A percentile compares a stretch with the other conserved stretches of the same genome.
phyloP scores from a whole-genome alignment of 2,329 filamentous ascomycete genomes.

The Calonectria pteridis region DNA sequence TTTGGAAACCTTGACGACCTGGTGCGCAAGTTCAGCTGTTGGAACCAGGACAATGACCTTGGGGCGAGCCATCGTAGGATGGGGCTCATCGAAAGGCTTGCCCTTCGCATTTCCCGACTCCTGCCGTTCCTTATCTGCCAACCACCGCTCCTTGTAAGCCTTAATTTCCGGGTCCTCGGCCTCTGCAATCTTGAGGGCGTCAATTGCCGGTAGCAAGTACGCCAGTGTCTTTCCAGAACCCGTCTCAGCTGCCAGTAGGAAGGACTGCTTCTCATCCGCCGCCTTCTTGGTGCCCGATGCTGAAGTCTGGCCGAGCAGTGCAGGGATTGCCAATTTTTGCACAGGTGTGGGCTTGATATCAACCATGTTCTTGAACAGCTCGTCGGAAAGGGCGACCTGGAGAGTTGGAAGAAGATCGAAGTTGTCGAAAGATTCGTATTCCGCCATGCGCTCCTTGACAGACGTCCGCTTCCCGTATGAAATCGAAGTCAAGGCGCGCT shows the following conservation, averaged over 20 bases:
- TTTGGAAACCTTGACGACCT: slow-evolving; percentile 87
- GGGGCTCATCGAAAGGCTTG: slow-evolving; percentile 76
- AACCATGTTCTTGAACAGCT: slow-evolving; percentile 80
- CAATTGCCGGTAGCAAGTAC: slow-evolving; percentile 86
- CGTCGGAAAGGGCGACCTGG: slow-evolving; percentile 76
- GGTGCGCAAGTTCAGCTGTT: slow-evolving; percentile 89
- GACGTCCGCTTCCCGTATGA: slow-evolving; percentile 76
- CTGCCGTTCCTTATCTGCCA: slow-evolving; percentile 69
- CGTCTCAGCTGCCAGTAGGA: slow-evolving; percentile 93
- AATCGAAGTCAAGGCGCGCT: slow-evolving; percentile 80
- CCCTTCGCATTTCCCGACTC: slow-evolving; percentile 66
- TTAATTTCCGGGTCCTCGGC: slow-evolving; percentile 69
- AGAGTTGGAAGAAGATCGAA: slow-evolving; percentile 81
- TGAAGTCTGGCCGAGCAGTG: slow-evolving; percentile 72
- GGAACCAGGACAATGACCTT: slow-evolving; percentile 89
- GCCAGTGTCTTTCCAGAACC: slow-evolving; percentile 97
- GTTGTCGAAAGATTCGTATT: slow-evolving; percentile 83
- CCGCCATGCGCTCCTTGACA: slow-evolving; percentile 68
- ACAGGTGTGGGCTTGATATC: slow-evolving; percentile 88
- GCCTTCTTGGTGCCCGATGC: slow-evolving; percentile 41
- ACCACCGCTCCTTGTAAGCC: slow-evolving; percentile 66
- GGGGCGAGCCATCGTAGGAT: slow-evolving; percentile 82
- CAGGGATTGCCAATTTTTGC: slow-evolving; percentile 89
- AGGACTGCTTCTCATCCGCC: slow-evolving; percentile 63
- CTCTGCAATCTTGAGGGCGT: slow-evolving; percentile 86